Percentiles rank a stretch among this genome's conserved stretches.
Conservation (phyloP, 495 filamentous ascomycete species). For the Cryomyces antarcticus region DNA sequence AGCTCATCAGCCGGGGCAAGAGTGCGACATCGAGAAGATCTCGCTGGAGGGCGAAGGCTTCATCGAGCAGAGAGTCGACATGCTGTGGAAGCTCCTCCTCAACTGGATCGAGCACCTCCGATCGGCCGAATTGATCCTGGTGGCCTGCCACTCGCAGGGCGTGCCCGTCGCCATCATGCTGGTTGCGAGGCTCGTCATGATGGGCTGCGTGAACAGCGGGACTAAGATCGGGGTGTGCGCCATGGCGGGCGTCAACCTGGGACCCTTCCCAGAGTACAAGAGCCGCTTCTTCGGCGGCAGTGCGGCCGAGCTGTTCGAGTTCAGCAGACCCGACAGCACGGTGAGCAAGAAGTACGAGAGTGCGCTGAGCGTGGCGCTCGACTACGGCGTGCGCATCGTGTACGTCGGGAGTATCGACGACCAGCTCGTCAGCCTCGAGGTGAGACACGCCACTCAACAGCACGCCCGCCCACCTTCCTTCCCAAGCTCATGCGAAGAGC, state of each 20-base stretch:
- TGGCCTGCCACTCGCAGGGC: slow-evolving; percentile 88
- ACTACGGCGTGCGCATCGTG: slow-evolving; percentile 61
- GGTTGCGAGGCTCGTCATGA: slow-evolving; percentile 73
- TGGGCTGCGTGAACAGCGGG: slow-evolving; percentile 42
- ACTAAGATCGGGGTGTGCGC: slow-evolving; percentile 64
- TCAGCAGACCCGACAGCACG: slow-evolving; percentile 54
- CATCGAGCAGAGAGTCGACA: slow-evolving; percentile 71
- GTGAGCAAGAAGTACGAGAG: slow-evolving; percentile 68
- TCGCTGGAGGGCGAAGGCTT: slow-evolving; percentile 96
- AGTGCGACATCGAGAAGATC: slow-evolving; percentile 64
- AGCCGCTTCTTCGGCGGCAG: slow-evolving; percentile 69
- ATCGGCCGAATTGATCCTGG: slow-evolving; percentile 67
- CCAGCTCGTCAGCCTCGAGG: slow-evolving; percentile 81
- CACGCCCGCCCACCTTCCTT: neutral
- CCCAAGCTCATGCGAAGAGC: slow-evolving; percentile 5
- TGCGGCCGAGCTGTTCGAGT: slow-evolving; percentile 83
- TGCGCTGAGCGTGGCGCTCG: slow-evolving; percentile 47
- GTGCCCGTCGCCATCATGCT: slow-evolving; percentile 87
- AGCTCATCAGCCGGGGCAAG: slow-evolving; percentile 32
- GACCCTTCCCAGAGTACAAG: slow-evolving; percentile 74
- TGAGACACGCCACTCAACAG: slow-evolving; percentile 12
- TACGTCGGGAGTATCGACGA: slow-evolving; percentile 90
- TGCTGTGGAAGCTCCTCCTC: slow-evolving; percentile 80
- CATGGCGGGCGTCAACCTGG: slow-evolving; percentile 89
- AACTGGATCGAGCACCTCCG: slow-evolving; percentile 90